phyloP scores from a whole-genome alignment of 169 alveolate species.

The Pseudocohnilembus persalinus region DNA sequence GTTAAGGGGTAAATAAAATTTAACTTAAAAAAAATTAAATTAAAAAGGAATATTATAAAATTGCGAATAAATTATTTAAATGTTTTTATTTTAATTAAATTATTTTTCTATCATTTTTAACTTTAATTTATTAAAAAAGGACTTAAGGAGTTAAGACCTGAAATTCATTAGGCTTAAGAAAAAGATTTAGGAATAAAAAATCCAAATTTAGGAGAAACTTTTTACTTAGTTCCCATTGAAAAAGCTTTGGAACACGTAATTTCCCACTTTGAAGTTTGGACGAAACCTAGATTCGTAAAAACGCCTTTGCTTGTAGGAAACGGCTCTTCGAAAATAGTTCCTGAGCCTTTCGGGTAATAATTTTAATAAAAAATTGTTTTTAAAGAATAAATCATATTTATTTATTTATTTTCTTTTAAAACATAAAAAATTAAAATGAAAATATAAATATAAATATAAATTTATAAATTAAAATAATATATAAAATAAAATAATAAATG shows the following conservation, averaged over 20 bases:
- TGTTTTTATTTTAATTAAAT: too few relatives aligned
- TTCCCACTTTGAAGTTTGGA: slow-evolving; percentile 52
- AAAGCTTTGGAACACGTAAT: slow-evolving; percentile 45
- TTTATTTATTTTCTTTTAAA: too few relatives aligned
- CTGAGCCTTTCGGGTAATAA: slow-evolving; percentile 79
- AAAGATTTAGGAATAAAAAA: slow-evolving; percentile 41
- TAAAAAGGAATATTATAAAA: background rate
- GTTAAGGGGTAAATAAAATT: background rate
- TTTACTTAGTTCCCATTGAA: slow-evolving; percentile 7
- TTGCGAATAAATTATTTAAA: too few relatives aligned
- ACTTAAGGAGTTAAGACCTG: slow-evolving; percentile 24
- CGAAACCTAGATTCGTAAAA: slow-evolving; percentile 54
- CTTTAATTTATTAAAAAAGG: background rate
- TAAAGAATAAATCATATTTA: too few relatives aligned
- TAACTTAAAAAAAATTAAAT: too few relatives aligned
- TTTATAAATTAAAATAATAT: too few relatives aligned
- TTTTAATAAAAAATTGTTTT: too few relatives aligned
- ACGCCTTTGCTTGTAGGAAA: slow-evolving; percentile 75
- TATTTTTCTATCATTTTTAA: background rate
- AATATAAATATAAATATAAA: too few relatives aligned
- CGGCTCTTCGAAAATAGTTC: slow-evolving; percentile 59
- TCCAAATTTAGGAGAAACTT: slow-evolving; percentile 1
- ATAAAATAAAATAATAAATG: too few relatives aligned
- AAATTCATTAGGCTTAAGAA: slow-evolving; percentile 24
- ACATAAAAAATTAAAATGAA: too few relatives aligned